Evolutionary conservation across 768 basidiomycete genomes (phyloP).

Genomic region (Xerocomus potaroensis): DNA sequence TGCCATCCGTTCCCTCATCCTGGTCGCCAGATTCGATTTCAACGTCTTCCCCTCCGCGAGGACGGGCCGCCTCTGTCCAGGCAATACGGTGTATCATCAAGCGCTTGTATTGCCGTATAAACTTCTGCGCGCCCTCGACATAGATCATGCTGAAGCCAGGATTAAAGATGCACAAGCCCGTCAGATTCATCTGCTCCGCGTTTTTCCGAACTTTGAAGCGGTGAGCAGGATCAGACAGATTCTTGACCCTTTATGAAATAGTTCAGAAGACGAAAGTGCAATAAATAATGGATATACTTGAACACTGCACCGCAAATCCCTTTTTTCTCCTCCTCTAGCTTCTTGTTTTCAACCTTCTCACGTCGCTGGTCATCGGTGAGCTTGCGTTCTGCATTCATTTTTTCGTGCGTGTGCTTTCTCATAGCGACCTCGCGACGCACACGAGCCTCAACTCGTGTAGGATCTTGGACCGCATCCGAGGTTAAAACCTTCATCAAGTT

Average conservation of each 20-base stretch:
- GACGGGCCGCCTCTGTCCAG: slow-evolving; percentile 90
- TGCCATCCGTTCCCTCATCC: slow-evolving; percentile 33
- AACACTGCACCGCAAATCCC: slow-evolving; percentile 81
- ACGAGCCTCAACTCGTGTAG: slow-evolving; percentile 94
- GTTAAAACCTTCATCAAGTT: slow-evolving; percentile 99
- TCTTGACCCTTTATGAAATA: slow-evolving; percentile 55
- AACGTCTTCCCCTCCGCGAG: slow-evolving; percentile 68
- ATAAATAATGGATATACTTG: slow-evolving; percentile 59
- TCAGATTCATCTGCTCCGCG: slow-evolving; percentile 84
- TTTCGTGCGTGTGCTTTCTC: slow-evolving; percentile 85
- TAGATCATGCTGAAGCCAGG: slow-evolving; percentile 87
- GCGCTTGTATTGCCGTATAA: slow-evolving; percentile 81
- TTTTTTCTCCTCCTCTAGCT: slow-evolving; percentile 82
- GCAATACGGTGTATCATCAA: slow-evolving; percentile 84
- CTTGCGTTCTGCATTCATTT: slow-evolving; percentile 90
- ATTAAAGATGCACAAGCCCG: slow-evolving; percentile 89
- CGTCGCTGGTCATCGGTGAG: slow-evolving; percentile 85
- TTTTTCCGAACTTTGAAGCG: slow-evolving; percentile 97
- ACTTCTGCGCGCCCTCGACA: slow-evolving; percentile 87
- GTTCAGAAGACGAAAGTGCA: background rate
- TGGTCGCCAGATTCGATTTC: slow-evolving; percentile 55
- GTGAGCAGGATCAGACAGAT: slow-evolving; percentile 86
- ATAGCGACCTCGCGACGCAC: slow-evolving; percentile 91
- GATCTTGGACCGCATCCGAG: slow-evolving; percentile 94
- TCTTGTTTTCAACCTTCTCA: slow-evolving; percentile 85